Percentiles rank a stretch among this genome's conserved stretches.
Evolutionary conservation across 192 early-diverging fungal genomes (phyloP).

Genomic region (Podila verticillata): DNA sequence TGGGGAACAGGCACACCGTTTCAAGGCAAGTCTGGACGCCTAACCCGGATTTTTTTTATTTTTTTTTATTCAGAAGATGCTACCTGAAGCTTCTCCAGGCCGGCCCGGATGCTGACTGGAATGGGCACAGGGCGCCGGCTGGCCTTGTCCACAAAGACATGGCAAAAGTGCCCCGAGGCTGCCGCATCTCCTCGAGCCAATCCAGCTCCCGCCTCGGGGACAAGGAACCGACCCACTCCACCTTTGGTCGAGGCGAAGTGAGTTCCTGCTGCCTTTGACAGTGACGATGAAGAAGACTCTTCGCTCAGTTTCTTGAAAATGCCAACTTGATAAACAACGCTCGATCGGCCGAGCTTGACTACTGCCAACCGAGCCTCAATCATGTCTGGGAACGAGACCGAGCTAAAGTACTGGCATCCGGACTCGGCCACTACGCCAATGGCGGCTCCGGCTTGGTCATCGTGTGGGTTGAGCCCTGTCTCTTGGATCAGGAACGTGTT

Average conservation of each 20-base stretch:
- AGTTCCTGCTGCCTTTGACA: not conserved
- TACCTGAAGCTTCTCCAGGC: constrained; percentile 27
- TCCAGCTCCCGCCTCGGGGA: not conserved
- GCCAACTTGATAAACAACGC: constrained; percentile 62
- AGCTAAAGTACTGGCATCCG: constrained; percentile 51
- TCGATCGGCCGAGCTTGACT: constrained; percentile 57
- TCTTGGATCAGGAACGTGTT: constrained; percentile 64
- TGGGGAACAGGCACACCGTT: too few species aligned
- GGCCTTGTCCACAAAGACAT: constrained; percentile 60
- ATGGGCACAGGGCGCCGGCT: constrained; percentile 51
- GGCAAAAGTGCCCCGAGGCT: constrained; percentile 58
- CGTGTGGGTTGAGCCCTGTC: constrained; percentile 49
- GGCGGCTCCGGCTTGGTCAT: constrained; percentile 23
- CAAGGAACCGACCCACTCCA: not conserved
- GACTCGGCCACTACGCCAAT: constrained; percentile 59
- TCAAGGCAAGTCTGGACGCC: too few species aligned
- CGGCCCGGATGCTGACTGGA: constrained; percentile 27
- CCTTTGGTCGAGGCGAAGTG: not conserved
- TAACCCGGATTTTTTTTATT: too few species aligned
- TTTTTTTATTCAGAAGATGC: not conserved
- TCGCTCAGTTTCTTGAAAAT: constrained; percentile 57
- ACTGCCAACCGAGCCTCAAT: constrained; percentile 61
- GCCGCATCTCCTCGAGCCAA: constrained; percentile 32
- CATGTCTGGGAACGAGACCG: constrained; percentile 59
- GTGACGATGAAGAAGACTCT: not conserved